Percentiles rank a stretch among this genome's conserved stretches.
phyloP scores from a whole-genome alignment of 2,329 filamentous ascomycete species.

The Fusarium miscanthi region DNA sequence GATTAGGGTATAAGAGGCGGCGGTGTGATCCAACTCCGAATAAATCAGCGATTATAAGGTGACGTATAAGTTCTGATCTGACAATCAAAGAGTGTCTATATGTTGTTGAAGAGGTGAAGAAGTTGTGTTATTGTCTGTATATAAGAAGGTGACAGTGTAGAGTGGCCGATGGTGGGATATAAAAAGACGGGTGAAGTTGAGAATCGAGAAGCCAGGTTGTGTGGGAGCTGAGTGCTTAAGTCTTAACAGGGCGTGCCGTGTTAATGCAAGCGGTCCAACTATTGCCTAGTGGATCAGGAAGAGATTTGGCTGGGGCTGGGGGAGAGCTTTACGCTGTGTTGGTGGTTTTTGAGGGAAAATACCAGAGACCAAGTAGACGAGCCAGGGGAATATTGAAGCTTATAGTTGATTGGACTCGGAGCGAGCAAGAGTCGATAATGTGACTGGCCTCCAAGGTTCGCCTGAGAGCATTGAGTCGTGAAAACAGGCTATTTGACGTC shows the following conservation, averaged over 20 bases:
- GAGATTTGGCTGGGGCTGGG: slow-evolving; percentile 31
- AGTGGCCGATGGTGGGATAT: slow-evolving; percentile 11
- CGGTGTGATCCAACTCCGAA: slow-evolving; percentile 4
- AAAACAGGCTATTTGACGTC: slow-evolving; percentile 13
- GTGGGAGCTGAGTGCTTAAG: slow-evolving; percentile 32
- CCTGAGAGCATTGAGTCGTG: slow-evolving; percentile 21
- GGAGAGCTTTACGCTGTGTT: slow-evolving; percentile 11
- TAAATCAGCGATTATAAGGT: slow-evolving; percentile 4
- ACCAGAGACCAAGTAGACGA: slow-evolving; percentile 10
- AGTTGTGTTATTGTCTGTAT: slow-evolving; percentile 1
- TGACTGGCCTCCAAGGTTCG: slow-evolving; percentile 3
- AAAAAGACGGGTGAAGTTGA: slow-evolving; percentile 16
- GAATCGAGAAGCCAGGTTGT: slow-evolving; percentile 11
- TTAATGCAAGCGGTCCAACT: slow-evolving; percentile 30
- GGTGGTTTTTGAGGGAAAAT: slow-evolving; percentile 13
- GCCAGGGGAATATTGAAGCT: slow-evolving; percentile 12
- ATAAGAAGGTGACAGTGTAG: slow-evolving; percentile 6
- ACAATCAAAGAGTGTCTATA: slow-evolving; percentile 3
- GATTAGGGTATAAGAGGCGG: slow-evolving; percentile 26
- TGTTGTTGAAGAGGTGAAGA: not conserved
- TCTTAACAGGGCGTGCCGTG: slow-evolving; percentile 26
- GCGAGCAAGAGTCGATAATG: slow-evolving; percentile 4
- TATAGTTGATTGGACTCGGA: slow-evolving; percentile 5
- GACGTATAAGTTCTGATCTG: not conserved
- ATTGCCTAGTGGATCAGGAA: slow-evolving; percentile 37